Evolutionary conservation across 805 yeast species (phyloP).

Genomic region (Priceomyces carsonii): DNA sequence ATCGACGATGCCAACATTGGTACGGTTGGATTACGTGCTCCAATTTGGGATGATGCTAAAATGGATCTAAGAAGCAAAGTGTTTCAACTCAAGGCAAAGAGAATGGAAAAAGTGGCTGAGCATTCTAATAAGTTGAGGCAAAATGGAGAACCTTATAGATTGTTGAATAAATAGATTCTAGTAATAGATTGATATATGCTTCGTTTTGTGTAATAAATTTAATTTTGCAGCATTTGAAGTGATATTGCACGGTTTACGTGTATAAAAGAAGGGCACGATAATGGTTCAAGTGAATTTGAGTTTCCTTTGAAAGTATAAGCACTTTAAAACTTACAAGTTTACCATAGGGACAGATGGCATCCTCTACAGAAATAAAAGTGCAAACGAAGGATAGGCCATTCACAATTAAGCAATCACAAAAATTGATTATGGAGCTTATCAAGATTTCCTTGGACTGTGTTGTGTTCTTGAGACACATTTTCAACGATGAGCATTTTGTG

Average conservation of each 20-base stretch:
- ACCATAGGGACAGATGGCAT: too few species aligned
- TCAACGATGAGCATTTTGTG: conserved; percentile 53
- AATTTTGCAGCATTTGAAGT: too few species aligned
- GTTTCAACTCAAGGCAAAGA: conserved; percentile 7
- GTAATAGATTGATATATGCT: not conserved
- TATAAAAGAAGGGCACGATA: too few species aligned
- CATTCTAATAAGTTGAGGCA: conserved; percentile 10
- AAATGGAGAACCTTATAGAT: conserved; percentile 8
- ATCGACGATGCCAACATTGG: conserved; percentile 10
- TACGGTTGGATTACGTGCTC: conserved; percentile 9
- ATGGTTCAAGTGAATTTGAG: too few species aligned
- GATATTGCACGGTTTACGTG: too few species aligned
- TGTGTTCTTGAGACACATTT: conserved; percentile 56
- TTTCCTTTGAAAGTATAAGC: too few species aligned
- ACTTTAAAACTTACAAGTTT: too few species aligned
- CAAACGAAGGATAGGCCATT: too few species aligned
- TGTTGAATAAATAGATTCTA: conserved; percentile 1
- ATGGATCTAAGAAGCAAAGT: conserved; percentile 6
- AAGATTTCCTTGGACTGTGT: conserved; percentile 58
- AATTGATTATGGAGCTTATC: conserved; percentile 47
- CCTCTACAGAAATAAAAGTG: too few species aligned
- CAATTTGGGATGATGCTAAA: conserved; percentile 10
- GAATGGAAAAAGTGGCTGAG: conserved; percentile 10
- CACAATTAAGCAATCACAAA: conserved; percentile 6
- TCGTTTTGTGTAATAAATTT: too few species aligned